A percentile compares a stretch with the other conserved stretches of the same genome.
Evolutionary conservation across 2,329 filamentous ascomycete species (phyloP).

Genomic region (Hypocreales sp.): DNA sequence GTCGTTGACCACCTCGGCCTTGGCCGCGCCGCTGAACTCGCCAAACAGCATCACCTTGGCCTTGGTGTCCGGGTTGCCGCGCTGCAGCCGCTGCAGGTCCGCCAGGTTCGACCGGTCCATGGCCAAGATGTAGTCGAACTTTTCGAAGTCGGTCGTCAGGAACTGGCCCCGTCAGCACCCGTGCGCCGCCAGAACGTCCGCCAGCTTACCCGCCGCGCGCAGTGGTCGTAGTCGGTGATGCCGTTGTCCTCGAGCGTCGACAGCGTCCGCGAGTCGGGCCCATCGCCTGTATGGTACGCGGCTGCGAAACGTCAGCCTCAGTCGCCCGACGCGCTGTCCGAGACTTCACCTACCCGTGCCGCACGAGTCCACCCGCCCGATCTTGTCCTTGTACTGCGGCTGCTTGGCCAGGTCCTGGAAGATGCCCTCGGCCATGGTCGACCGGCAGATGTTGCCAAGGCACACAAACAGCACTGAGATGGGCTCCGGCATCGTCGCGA

Average conservation of each 20-base stretch:
- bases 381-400: conserved; percentile 38
- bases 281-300: conserved; percentile 66
- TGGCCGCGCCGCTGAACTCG: conserved; percentile 51
- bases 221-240: conserved; percentile 63
- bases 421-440: conserved; percentile 91
- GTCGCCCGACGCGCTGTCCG: too few species aligned
- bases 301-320: too few species aligned
- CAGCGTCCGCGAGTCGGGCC: conserved; percentile 74
- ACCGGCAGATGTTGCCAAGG: conserved; percentile 88
- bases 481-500: conserved; percentile 19
- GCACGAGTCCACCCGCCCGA: conserved; percentile 67
- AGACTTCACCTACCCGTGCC: conserved; percentile 60
- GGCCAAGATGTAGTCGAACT: conserved; percentile 85
- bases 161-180: conserved; percentile 20
- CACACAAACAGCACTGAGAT: conserved; percentile 86
- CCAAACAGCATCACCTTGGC: conserved; percentile 72
- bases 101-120: conserved; percentile 80
- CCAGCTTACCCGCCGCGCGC: conserved; percentile 51
- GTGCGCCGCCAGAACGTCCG: neutral
- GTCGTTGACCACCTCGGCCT: conserved; percentile 61
- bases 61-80: conserved; percentile 39
- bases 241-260: conserved; percentile 57
- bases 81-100: conserved; percentile 47
- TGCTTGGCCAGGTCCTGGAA: conserved; percentile 59
- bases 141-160: conserved; percentile 54